Conservation (phyloP, 176 grass and related monocot species). For the Hsuehochloa calcarea region DNA sequence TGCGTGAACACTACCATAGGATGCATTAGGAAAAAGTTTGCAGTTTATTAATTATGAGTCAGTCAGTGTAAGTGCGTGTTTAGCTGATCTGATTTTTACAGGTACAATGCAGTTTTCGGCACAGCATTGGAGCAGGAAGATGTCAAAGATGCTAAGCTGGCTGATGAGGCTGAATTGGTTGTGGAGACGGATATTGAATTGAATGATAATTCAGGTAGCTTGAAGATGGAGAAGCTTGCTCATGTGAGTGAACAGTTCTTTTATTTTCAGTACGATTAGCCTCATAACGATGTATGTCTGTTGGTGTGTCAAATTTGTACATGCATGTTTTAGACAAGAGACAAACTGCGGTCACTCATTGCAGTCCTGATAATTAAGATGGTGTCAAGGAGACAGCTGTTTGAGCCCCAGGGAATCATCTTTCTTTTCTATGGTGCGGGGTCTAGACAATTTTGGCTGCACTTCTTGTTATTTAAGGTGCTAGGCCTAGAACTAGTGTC, state of each 20-base stretch:
- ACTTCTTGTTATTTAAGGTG: slow-evolving; percentile 25
- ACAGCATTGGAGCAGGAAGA: slow-evolving; percentile 43
- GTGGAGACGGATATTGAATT: slow-evolving; percentile 39
- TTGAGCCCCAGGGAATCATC: slow-evolving; percentile 34
- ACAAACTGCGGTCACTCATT: slow-evolving; percentile 19
- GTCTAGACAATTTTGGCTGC: slow-evolving; percentile 17
- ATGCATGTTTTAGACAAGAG: slow-evolving; percentile 20
- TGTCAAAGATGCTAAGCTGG: slow-evolving; percentile 40
- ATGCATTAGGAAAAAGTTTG: not conserved
- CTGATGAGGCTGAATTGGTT: slow-evolving; percentile 34
- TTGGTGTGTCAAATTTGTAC: slow-evolving; percentile 19
- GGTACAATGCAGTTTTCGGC: slow-evolving; percentile 89
- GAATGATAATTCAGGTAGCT: slow-evolving; percentile 42
- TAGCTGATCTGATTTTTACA: slow-evolving; percentile 30
- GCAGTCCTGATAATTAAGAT: not conserved
- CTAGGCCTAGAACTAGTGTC: not conserved
- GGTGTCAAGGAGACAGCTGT: slow-evolving; percentile 22
- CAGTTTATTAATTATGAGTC: not conserved
- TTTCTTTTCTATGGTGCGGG: slow-evolving; percentile 23
- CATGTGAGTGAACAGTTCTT: slow-evolving; percentile 75
- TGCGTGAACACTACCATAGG: slow-evolving; percentile 40
- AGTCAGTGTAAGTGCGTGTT: not conserved
- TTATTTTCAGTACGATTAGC: slow-evolving; percentile 22
- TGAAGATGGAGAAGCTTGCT: slow-evolving; percentile 48
- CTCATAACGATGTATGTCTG: not conserved